These are phyloP conservation scores for Termitomyces sp. DNA, from an alignment of 768 basidiomycete genomes.

Conservation along the genomic window DNA sequence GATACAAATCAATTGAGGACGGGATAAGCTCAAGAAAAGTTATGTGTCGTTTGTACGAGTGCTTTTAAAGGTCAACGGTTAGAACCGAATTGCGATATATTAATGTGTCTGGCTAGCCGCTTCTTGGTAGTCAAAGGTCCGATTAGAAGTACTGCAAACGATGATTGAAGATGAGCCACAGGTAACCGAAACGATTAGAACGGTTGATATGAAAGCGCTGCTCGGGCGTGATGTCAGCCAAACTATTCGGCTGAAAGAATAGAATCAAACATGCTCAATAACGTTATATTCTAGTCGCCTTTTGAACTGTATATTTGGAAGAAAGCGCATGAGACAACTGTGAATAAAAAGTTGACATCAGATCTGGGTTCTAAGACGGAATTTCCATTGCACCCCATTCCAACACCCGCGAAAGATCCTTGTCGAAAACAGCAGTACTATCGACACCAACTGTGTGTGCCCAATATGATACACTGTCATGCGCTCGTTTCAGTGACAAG, in stretches of 20 bases:
- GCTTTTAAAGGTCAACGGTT: neutral
- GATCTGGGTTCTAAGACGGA: neutral
- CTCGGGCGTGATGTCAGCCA: neutral
- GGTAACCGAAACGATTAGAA: neutral
- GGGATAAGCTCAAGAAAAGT: neutral
- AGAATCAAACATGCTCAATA: neutral
- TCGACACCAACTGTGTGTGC: slow-evolving; percentile 28
- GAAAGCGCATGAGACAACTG: neutral
- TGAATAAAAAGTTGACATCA: neutral
- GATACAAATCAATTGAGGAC: neutral
- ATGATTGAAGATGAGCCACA: neutral
- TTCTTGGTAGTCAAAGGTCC: neutral
- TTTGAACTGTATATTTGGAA: neutral
- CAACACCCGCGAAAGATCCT: slow-evolving; percentile 29
- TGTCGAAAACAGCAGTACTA: slow-evolving; percentile 17
- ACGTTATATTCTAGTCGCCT: neutral
- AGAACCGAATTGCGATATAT: neutral
- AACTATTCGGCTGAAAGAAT: neutral
- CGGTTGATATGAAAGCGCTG: neutral
- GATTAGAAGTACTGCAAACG: neutral
- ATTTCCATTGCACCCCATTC: slow-evolving; percentile 48
- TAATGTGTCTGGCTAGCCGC: neutral
- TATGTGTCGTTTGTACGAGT: neutral
- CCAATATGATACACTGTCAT: slow-evolving; percentile 23
- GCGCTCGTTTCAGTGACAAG: slow-evolving; percentile 12